phyloP scores from a whole-genome alignment of 306 rosid genomes.

The Mimosa bimucronata region DNA sequence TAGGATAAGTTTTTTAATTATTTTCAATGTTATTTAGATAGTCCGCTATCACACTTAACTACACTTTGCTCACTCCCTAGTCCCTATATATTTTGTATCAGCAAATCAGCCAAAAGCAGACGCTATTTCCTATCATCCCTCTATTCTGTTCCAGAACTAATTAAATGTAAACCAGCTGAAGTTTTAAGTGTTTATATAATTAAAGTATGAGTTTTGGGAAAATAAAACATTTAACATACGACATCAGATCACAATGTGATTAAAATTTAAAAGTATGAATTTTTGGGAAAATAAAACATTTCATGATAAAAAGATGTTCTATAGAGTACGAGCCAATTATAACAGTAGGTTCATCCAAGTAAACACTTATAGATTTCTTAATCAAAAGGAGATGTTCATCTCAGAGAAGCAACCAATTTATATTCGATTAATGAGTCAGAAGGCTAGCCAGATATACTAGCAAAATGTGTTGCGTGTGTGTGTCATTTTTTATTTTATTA shows the following conservation, averaged over 20 bases:
- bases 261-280: not conserved
- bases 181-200: not conserved
- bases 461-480: too few species aligned
- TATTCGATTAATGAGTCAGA: slow-evolving; percentile 1
- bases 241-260: slow-evolving; percentile 12
- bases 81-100: not conserved
- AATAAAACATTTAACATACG: slow-evolving; percentile 5
- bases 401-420: not conserved
- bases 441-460: slow-evolving; percentile 10
- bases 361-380: not conserved
- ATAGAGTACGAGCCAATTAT: not conserved
- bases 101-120: not conserved
- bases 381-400: not conserved
- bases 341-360: slow-evolving; percentile 12
- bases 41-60: not conserved
- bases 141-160: not conserved
- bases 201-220: not conserved
- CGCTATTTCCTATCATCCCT: not conserved
- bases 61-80: not conserved
- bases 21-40: not conserved
- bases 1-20: not conserved
- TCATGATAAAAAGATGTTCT: not conserved
- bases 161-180: not conserved
- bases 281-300: too few species aligned
- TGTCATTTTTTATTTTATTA: too few species aligned